phyloP scores from a whole-genome alignment of 2,329 filamentous ascomycete species.

The Alternaria gaisen region DNA sequence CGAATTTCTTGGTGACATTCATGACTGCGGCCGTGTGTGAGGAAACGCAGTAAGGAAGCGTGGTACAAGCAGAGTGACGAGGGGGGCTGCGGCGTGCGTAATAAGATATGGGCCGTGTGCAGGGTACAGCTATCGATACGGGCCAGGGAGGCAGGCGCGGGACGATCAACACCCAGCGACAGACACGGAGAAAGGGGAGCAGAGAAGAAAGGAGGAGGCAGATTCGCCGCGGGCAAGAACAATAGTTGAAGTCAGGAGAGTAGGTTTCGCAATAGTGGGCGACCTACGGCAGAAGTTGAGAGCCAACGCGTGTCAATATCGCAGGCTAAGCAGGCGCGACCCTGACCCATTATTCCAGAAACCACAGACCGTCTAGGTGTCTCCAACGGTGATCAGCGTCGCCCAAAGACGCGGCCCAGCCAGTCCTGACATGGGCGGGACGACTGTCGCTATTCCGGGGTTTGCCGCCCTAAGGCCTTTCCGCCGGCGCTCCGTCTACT shows the following conservation, averaged over 20 bases:
- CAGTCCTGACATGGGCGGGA: conserved; percentile 8
- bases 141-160: conserved; percentile 24
- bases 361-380: conserved; percentile 4
- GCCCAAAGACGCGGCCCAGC: conserved; percentile 4
- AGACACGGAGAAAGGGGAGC: neutral
- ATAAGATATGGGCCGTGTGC: conserved; percentile 27
- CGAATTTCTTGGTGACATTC: conserved; percentile 86
- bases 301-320: conserved; percentile 19
- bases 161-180: conserved; percentile 12
- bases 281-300: conserved; percentile 6
- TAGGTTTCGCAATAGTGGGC: conserved; percentile 14
- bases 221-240: neutral
- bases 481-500: conserved; percentile 10
- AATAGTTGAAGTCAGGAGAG: neutral
- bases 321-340: conserved; percentile 13
- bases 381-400: conserved; percentile 15
- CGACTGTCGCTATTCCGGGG: conserved; percentile 7
- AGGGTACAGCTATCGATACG: conserved; percentile 29
- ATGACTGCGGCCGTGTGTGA: conserved; percentile 48
- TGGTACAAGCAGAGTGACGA: conserved; percentile 15
- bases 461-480: conserved; percentile 11
- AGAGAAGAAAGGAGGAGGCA: neutral
- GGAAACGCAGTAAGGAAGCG: conserved; percentile 3
- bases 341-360: conserved; percentile 19
- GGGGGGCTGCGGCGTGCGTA: conserved; percentile 21